Evolutionary conservation across 1,284 basidiomycete genomes (phyloP).

Genomic region (Psilocybe mexicana): DNA sequence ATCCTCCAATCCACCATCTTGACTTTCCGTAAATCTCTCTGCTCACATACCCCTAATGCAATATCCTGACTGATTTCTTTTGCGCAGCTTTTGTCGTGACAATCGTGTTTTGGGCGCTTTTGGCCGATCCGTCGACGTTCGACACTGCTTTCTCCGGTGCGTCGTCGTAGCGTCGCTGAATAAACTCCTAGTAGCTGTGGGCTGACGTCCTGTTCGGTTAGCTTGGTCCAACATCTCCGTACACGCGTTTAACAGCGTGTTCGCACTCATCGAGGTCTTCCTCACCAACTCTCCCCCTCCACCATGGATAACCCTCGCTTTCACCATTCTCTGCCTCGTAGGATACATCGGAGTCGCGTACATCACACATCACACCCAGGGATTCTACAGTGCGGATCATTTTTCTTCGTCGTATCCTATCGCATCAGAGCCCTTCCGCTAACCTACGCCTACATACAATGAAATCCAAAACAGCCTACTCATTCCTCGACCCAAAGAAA

Average conservation of each 20-base stretch:
- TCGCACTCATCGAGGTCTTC: conserved; percentile 60
- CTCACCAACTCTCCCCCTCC: conserved; percentile 52
- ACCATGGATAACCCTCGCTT: conserved; percentile 55
- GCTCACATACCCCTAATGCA: not conserved
- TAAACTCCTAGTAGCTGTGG: not conserved
- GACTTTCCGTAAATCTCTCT: conserved; percentile 56
- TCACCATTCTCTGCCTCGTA: conserved; percentile 52
- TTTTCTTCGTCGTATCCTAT: too few species aligned
- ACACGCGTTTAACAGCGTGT: conserved; percentile 63
- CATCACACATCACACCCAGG: conserved; percentile 57
- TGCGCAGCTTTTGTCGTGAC: conserved; percentile 65
- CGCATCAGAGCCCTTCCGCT: too few species aligned
- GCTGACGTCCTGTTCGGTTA: conserved; percentile 19
- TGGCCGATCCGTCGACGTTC: conserved; percentile 47
- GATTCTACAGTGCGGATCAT: conserved; percentile 55
- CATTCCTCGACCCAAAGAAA: conserved; percentile 37
- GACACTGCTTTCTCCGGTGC: conserved; percentile 36
- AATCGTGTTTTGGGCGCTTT: conserved; percentile 63
- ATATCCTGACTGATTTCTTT: not conserved
- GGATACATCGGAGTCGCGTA: conserved; percentile 69
- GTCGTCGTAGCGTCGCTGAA: conserved; percentile 16
- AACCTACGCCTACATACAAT: not conserved
- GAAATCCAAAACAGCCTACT: conserved; percentile 30
- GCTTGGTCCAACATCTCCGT: conserved; percentile 63
- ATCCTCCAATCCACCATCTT: conserved; percentile 52